Percentiles rank a stretch among this genome's conserved stretches.
Conservation (phyloP, 441 rosid genomes). For the Corymbia citriodora region DNA sequence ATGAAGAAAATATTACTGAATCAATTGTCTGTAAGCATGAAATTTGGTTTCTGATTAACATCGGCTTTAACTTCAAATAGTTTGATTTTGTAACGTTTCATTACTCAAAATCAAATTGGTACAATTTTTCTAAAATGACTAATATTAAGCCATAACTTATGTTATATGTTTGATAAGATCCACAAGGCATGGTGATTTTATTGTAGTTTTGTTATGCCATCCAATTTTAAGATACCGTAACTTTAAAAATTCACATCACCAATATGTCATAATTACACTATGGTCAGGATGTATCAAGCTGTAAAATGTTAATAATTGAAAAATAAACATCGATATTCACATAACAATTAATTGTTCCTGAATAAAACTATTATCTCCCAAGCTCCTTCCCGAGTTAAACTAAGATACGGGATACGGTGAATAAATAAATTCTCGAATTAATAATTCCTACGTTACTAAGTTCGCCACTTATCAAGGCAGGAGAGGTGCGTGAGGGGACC, state of each 20-base stretch:
- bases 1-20: background rate
- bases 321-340: background rate
- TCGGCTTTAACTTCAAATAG: background rate
- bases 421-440: background rate
- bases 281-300: background rate
- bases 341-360: background rate
- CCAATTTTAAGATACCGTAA: background rate
- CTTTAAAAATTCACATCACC: background rate
- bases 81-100: background rate
- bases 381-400: background rate
- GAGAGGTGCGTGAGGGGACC: background rate
- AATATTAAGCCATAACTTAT: background rate
- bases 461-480: background rate
- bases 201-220: background rate
- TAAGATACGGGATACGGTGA: background rate
- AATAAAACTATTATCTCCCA: background rate
- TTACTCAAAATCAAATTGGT: background rate
- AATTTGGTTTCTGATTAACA: background rate
- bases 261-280: rapidly evolving
- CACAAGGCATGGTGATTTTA: background rate
- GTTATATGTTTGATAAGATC: background rate
- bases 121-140: background rate
- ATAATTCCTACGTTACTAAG: background rate
- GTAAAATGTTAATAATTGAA: background rate
- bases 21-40: background rate